These are phyloP conservation scores for Plectosphaerella sp. DNA, from an alignment of 2,329 filamentous ascomycete species.

Conservation along the genomic window DNA sequence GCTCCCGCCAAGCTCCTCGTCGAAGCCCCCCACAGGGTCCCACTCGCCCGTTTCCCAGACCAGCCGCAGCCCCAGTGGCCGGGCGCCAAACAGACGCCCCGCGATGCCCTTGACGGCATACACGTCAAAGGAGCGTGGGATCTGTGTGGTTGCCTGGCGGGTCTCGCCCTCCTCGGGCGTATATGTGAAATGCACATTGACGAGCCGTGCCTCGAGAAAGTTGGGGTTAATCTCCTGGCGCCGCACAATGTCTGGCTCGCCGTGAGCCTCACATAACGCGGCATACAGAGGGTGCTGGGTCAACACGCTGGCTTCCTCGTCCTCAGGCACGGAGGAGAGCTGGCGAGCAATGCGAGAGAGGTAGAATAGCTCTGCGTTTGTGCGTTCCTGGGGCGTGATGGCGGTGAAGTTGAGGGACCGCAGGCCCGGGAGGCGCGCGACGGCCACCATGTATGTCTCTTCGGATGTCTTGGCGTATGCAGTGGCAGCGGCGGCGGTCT, in stretches of 20 bases:
- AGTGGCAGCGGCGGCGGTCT: slow-evolving; percentile 17
- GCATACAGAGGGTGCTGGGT: slow-evolving; percentile 65
- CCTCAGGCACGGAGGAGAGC: slow-evolving; percentile 55
- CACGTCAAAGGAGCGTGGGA: slow-evolving; percentile 75
- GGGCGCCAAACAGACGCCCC: slow-evolving; percentile 61
- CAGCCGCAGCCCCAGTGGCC: slow-evolving; percentile 61
- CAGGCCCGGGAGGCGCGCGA: slow-evolving; percentile 68
- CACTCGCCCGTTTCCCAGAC: slow-evolving; percentile 90
- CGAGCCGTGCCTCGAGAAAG: slow-evolving; percentile 75
- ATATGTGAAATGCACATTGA: slow-evolving; percentile 55
- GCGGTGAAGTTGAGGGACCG: slow-evolving; percentile 68
- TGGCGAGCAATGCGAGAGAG: slow-evolving; percentile 77
- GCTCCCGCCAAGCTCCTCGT: slow-evolving; percentile 49
- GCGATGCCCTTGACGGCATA: slow-evolving; percentile 80
- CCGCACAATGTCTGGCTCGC: slow-evolving; percentile 62
- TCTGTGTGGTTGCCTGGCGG: slow-evolving; percentile 33
- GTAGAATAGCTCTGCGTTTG: slow-evolving; percentile 92
- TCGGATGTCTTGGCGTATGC: slow-evolving; percentile 54
- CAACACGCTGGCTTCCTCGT: slow-evolving; percentile 50
- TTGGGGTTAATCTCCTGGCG: slow-evolving; percentile 61
- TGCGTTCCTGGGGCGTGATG: slow-evolving; percentile 69
- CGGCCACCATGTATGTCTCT: slow-evolving; percentile 83
- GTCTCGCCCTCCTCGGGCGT: slow-evolving; percentile 6
- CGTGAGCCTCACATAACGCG: slow-evolving; percentile 72
- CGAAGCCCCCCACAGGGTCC: slow-evolving; percentile 68